Conservation (phyloP, 176 grass and related monocot species). For the Calamus simplicifolius region DNA sequence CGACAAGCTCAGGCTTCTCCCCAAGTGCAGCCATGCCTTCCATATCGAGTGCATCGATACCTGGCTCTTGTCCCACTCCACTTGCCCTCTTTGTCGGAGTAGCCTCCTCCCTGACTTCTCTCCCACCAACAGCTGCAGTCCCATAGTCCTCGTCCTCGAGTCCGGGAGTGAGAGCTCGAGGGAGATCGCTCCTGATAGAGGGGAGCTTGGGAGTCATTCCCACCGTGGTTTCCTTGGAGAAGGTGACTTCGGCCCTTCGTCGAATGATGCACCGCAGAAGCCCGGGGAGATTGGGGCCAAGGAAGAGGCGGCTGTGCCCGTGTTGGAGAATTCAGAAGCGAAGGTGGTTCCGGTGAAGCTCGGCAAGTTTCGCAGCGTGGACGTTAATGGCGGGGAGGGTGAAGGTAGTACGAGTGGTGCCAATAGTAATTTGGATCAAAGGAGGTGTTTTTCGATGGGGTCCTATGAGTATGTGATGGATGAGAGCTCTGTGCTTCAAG, state of each 20-base stretch:
- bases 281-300: slow-evolving; percentile 17
- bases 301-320: not conserved
- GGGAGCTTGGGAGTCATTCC: slow-evolving; percentile 29
- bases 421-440: slow-evolving; percentile 31
- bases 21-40: slow-evolving; percentile 96
- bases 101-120: slow-evolving; percentile 57
- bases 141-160: slow-evolving; percentile 61
- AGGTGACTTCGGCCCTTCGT: slow-evolving; percentile 18
- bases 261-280: slow-evolving; percentile 11
- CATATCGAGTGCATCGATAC: slow-evolving; percentile 92
- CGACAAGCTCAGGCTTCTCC: slow-evolving; percentile 75
- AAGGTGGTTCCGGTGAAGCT: slow-evolving; percentile 78
- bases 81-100: slow-evolving; percentile 74
- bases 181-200: slow-evolving; percentile 31
- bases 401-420: slow-evolving; percentile 30
- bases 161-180: slow-evolving; percentile 55
- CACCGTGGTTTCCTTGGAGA: slow-evolving; percentile 23
- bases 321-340: not conserved
- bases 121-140: slow-evolving; percentile 41
- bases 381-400: slow-evolving; percentile 26
- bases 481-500: slow-evolving; percentile 41
- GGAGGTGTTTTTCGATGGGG: slow-evolving; percentile 93
- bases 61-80: slow-evolving; percentile 90
- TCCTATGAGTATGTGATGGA: slow-evolving; percentile 95
- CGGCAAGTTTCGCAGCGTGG: slow-evolving; percentile 70